These are phyloP conservation scores for Pseudotulostoma volvatum DNA, from an alignment of 495 filamentous ascomycete genomes.

Conservation along the genomic window DNA sequence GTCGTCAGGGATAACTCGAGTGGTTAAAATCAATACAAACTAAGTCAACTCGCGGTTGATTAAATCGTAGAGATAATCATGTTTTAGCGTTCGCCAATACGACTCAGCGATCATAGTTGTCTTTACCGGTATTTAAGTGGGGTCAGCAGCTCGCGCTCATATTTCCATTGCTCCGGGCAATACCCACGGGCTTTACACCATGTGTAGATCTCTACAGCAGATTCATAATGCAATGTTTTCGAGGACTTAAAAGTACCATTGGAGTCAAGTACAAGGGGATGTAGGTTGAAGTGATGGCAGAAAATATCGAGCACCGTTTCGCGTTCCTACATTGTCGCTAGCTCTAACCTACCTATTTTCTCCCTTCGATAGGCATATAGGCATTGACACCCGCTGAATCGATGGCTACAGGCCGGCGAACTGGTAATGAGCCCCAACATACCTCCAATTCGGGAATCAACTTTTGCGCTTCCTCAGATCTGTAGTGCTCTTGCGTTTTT, in stretches of 20 bases:
- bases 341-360: background rate
- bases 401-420: conserved; percentile 1
- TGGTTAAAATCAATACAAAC: background rate
- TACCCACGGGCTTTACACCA: conserved; percentile 3
- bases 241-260: conserved; percentile 2
- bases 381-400: conserved; percentile 1
- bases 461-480: conserved; percentile 1
- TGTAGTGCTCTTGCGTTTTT: conserved; percentile 1
- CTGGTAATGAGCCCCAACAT: conserved; percentile 2
- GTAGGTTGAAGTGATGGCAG: conserved; percentile 1
- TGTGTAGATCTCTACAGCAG: conserved; percentile 2
- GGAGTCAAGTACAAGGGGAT: background rate
- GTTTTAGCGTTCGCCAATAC: conserved; percentile 1
- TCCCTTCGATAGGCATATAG: conserved; percentile 1
- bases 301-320: conserved; percentile 1
- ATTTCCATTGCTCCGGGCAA: background rate
- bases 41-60: conserved; percentile 1
- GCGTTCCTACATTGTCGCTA: conserved; percentile 1
- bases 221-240: conserved; percentile 2
- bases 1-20: background rate
- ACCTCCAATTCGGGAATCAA: conserved; percentile 2
- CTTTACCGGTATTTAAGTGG: background rate
- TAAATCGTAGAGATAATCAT: conserved; percentile 1
- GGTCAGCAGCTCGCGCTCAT: conserved; percentile 1
- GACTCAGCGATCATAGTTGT: conserved; percentile 2